Base-by-base conservation (phyloP, 768 basidiomycete genomes). In the Termitomyces sp. region DNA sequence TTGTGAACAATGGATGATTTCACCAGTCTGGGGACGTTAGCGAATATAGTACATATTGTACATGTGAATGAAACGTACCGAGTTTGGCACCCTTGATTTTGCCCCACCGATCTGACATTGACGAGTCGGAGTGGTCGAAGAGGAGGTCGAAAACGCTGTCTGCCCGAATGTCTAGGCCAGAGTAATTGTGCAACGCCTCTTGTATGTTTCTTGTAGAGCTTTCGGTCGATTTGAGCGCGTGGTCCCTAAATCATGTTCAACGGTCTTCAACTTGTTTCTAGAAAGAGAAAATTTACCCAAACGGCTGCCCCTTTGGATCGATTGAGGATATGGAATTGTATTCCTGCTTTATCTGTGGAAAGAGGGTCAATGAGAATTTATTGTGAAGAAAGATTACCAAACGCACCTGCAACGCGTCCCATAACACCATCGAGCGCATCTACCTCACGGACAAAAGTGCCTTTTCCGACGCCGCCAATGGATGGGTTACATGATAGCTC, bases 391-490 rank as follows among this genome's bases (percentile, higher is more conserved):
- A 20, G 22, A 13, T n/a, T 12, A 9, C 32, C 22, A 7, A 18
- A 71, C 83, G 55, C 63, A 90, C 94, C 93, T 63, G 91, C 83
- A n/a, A 94, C 84, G 48, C 78, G 78, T 1, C 91, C 94, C 79
- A 93, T 94, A 9, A 95, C 69, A 2, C 94, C 94, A 65, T 94
- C 94, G 60, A 96, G 75, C 33, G 94, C 94, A 68, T 96, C 94
- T 6, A 96, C 86, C 72, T 96, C 94, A 46, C 90, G 79, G n/a
- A 96, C 92, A 35, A 96, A 77, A 0, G 89, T 94, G 20, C 94
- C 94, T 74, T 96, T 96, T 6, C 94, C 94, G 4, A 96, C 87
- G 20, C 93, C 93, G 7, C 94, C 94, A 61, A 96, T 90, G 1
- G 91, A 93, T 2, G 94, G 94, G 71, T 96, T 96, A 67, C 94